Evolutionary conservation across 2,329 filamentous ascomycete genomes (phyloP).

Genomic region (Ceratocystis smalleyi): DNA sequence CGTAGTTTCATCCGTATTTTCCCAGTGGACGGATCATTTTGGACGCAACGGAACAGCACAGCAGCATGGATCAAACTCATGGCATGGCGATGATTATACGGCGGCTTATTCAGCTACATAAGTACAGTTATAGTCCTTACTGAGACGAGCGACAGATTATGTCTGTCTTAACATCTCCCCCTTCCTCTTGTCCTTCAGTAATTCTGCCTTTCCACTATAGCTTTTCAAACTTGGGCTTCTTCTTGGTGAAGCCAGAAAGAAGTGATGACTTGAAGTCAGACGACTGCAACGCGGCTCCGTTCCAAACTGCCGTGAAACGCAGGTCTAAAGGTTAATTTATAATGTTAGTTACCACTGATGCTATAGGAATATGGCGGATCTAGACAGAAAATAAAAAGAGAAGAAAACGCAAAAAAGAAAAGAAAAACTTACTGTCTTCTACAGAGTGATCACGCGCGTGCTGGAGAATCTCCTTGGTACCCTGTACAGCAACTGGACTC

Average conservation of each 20-base stretch:
- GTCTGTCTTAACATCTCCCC: background rate
- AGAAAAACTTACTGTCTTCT: constrained; percentile 49
- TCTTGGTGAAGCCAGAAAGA: constrained; percentile 61
- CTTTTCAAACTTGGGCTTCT: constrained; percentile 70
- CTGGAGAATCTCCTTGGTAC: constrained; percentile 76
- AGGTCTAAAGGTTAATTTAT: constrained; percentile 34
- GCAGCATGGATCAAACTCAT: background rate
- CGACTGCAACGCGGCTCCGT: constrained; percentile 67
- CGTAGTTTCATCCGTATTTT: background rate
- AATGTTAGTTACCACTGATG: background rate
- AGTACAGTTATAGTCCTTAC: background rate
- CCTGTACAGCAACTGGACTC: constrained; percentile 74
- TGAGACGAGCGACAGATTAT: background rate
- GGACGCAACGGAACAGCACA: background rate
- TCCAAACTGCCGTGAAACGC: constrained; percentile 78
- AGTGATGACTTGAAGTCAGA: constrained; percentile 61
- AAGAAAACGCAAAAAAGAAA: background rate
- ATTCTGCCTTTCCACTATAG: constrained; percentile 32
- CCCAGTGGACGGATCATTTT: background rate
- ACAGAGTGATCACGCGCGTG: constrained; percentile 65
- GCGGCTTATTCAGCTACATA: background rate
- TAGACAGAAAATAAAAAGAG: background rate
- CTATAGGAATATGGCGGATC: background rate
- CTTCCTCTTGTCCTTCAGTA: background rate
- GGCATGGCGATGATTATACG: background rate